A percentile compares a stretch with the other conserved stretches of the same genome.
phyloP scores from a whole-genome alignment of 78 protist species.

The Chrysochromulina tobinii region DNA sequence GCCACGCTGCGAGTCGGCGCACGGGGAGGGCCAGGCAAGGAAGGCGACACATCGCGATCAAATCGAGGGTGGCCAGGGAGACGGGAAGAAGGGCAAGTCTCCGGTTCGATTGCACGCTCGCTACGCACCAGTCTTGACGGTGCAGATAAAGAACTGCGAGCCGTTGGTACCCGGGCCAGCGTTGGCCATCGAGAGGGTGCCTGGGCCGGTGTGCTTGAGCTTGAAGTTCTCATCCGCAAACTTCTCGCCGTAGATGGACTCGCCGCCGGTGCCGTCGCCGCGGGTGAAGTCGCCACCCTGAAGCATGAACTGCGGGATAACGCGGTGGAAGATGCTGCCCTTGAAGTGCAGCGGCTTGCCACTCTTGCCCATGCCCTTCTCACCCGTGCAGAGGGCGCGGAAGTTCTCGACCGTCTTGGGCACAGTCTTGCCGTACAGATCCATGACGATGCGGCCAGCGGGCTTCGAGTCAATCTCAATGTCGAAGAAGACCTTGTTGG shows the following conservation, averaged over 20 bases:
- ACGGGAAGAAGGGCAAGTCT: too few relatives aligned
- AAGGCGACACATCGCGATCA: too few relatives aligned
- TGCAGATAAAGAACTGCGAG: conserved; percentile 86
- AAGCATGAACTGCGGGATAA: conserved; percentile 85
- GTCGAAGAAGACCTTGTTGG: conserved; percentile 42
- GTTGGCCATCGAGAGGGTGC: conserved; percentile 73
- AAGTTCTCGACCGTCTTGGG: conserved; percentile 19
- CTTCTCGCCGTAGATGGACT: conserved; percentile 90
- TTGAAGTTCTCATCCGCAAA: conserved; percentile 84
- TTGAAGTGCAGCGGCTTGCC: conserved; percentile 49
- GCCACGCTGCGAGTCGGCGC: conserved; percentile 29
- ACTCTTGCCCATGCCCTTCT: conserved; percentile 46
- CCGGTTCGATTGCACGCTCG: too few relatives aligned
- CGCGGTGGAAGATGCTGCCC: conserved; percentile 74
- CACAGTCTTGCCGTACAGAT: conserved; percentile 25
- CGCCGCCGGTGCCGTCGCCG: conserved; percentile 95
- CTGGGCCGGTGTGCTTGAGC: conserved; percentile 56
- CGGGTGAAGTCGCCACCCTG: conserved; percentile 96
- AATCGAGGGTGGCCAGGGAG: too few relatives aligned
- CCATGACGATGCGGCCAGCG: conserved; percentile 43
- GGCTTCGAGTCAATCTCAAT: background rate
- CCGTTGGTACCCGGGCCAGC: conserved; percentile 76
- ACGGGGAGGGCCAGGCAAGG: too few relatives aligned
- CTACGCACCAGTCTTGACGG: background rate
- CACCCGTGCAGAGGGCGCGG: conserved; percentile 55